Evolutionary conservation across 306 rosid genomes (phyloP), one percentile per base, ranked within the genome.

Genomic region (Fragaria ananassa): DNA sequence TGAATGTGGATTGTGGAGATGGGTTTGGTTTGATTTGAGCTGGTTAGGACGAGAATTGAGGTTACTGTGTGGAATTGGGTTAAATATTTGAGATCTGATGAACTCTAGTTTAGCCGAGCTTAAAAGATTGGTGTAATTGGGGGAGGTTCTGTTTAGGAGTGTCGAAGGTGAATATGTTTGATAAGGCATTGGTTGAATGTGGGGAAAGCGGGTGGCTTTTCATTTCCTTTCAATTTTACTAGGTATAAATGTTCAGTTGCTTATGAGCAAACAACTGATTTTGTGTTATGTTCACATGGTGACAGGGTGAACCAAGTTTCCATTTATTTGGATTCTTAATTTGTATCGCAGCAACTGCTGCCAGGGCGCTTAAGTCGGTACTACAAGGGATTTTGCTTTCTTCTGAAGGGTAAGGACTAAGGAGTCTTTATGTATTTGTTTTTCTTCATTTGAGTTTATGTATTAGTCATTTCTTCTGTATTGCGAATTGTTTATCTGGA

Each of bases 281-380:
- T 56, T 56, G 31, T 72, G 42, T 60, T 74, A 41, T 79, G 77
- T 80, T 77, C 70, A 25, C 69, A 50, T 76, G 81, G 66, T 71
- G 53, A 60, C 75, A 96, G 99, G 97, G 99, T 81, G 99, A 96
- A 84, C 99, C 99, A 0, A 96, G 99, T 82, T 96, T 96, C 89
- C 99, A 96, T 88, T 83, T 96, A 71, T 96, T 96, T 83, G 99
- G 99, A 68, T 96, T 96, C 85, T 80, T 96, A 72, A 84, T 96
- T 56, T 96, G 99, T 63, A 10, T 96, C 42, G 96, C 99, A 2
- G 99, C 99, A 8, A 96, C 99, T 1, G 99, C 96, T 79, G 99
- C 99, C 49, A 91, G 99, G 77, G 99, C 99, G 4, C 88, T 96
- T 35, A 96, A 96, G 77, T 85, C 99, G 8, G 99, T 96, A 63